Percentiles rank a stretch among this genome's conserved stretches.
Conservation (phyloP, 495 filamentous ascomycete species). For the Podospora anserina region DNA sequence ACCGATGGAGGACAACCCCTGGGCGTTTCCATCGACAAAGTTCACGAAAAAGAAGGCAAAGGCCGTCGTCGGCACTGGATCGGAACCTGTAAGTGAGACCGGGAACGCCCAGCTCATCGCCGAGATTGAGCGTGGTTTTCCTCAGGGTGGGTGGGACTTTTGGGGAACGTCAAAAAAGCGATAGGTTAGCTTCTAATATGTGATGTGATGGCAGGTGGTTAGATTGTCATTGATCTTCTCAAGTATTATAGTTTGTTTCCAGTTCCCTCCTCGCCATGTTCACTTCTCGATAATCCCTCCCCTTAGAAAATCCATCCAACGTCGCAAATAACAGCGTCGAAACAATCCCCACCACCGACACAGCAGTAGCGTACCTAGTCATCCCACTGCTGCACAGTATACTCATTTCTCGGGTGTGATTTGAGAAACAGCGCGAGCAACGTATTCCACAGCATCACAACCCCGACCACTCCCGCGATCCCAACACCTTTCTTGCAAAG, state of each 20-base stretch:
- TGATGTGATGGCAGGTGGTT: background rate
- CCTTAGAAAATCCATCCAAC: constrained; percentile 48
- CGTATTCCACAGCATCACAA: constrained; percentile 54
- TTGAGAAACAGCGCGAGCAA: constrained; percentile 48
- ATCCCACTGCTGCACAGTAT: constrained; percentile 48
- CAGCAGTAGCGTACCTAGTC: constrained; percentile 47
- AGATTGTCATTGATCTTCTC: background rate
- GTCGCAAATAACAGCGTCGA: constrained; percentile 57
- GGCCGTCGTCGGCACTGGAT: background rate
- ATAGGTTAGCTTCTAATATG: background rate
- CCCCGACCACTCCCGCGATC: constrained; percentile 49
- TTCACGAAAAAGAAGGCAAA: background rate
- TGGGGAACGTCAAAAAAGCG: constrained; percentile 6
- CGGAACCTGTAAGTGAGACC: background rate
- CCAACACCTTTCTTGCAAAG: constrained; percentile 43
- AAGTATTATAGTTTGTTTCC: background rate
- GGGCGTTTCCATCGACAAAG: background rate
- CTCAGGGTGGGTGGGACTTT: constrained; percentile 9
- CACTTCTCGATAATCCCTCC: constrained; percentile 20
- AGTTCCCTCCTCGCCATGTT: background rate
- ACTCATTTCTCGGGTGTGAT: constrained; percentile 30
- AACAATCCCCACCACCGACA: constrained; percentile 51
- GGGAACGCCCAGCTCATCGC: background rate
- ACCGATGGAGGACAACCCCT: background rate
- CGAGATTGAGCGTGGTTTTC: background rate